phyloP scores from a whole-genome alignment of 2,329 filamentous ascomycete species.

The Venturia carpophila region DNA sequence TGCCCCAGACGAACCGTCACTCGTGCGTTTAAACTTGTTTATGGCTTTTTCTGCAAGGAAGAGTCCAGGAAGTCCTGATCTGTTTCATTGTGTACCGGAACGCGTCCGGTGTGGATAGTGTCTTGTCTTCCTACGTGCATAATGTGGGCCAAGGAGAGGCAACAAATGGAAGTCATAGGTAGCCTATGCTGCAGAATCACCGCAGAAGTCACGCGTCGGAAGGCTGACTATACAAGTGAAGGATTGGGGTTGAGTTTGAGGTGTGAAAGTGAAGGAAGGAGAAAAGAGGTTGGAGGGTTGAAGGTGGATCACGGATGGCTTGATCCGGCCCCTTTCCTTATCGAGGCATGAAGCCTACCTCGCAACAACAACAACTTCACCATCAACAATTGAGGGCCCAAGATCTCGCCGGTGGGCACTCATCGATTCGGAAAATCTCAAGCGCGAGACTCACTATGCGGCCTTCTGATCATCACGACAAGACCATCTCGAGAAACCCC shows the following conservation, averaged over 20 bases:
- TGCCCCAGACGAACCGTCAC: background rate
- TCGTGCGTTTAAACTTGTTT: background rate
- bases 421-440: background rate
- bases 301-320: background rate
- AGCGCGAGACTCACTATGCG: background rate
- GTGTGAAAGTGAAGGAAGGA: background rate
- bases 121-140: background rate
- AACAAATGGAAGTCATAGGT: background rate
- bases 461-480: background rate
- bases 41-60: background rate
- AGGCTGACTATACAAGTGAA: background rate
- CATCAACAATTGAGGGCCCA: background rate
- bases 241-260: background rate
- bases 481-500: background rate
- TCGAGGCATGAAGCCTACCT: background rate
- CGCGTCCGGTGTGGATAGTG: background rate
- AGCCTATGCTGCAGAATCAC: background rate
- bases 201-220: background rate
- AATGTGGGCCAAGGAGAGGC: background rate
- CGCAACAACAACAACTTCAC: too few species aligned
- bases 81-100: conserved; percentile 4
- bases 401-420: background rate
- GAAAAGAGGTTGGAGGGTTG: background rate
- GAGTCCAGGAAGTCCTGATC: background rate
- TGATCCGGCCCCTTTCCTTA: background rate